A percentile compares a stretch with the other conserved stretches of the same genome.
These are phyloP conservation scores for Entophlyctis luteolus DNA, from an alignment of 192 early-diverging fungal species.

Conservation along the genomic window DNA sequence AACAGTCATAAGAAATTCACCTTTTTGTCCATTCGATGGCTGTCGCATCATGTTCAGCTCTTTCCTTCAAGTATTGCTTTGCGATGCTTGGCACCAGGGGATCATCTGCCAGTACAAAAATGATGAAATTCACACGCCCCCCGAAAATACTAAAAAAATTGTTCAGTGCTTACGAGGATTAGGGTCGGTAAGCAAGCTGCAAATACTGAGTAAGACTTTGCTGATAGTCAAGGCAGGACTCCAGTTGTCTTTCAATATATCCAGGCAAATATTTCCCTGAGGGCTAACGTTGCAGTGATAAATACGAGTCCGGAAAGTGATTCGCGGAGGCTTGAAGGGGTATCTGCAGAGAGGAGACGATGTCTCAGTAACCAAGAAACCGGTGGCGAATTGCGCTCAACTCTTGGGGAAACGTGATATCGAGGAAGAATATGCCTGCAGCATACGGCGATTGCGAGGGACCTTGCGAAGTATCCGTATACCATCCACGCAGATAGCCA, in stretches of 20 bases:
- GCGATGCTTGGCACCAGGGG: conserved; percentile 90
- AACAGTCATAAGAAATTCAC: conserved; percentile 43
- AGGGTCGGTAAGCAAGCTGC: conserved; percentile 87
- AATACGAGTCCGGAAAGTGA: conserved; percentile 85
- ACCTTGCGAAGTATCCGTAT: no score
- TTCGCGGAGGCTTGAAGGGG: conserved; percentile 94
- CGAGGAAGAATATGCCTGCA: conserved; percentile 88
- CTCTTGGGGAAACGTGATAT: conserved; percentile 88
- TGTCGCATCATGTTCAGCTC: conserved; percentile 80
- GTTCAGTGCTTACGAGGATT: conserved; percentile 71
- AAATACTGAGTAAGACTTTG: conserved; percentile 92
- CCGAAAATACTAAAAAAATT: background rate
- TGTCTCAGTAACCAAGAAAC: no score
- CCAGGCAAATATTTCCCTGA: conserved; percentile 86
- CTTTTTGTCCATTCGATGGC: conserved; percentile 93
- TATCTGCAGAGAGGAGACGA: no score
- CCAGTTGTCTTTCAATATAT: conserved; percentile 97
- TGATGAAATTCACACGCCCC: conserved; percentile 7
- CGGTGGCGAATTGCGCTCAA: no score
- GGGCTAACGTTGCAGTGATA: conserved; percentile 97
- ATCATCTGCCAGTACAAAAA: conserved; percentile 59
- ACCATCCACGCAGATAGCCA: no score
- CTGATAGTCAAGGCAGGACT: conserved; percentile 91
- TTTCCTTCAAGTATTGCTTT: conserved; percentile 76
- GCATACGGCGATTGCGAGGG: conserved; percentile 83